Base-by-base conservation (phyloP, 768 basidiomycete genomes). In the Lentinula aciculospora region DNA sequence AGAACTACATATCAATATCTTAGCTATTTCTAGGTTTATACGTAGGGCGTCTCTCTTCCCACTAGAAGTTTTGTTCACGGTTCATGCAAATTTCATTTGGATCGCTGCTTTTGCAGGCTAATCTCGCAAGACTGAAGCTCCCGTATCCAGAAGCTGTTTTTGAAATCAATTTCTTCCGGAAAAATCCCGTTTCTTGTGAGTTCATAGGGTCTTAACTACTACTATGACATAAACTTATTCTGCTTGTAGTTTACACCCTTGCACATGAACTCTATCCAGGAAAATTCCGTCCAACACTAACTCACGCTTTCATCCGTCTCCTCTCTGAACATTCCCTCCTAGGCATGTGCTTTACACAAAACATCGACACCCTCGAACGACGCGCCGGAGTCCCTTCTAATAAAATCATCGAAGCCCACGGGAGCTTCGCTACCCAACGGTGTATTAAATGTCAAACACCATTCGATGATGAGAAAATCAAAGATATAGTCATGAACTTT, bases 71-170 rank as follows among this genome's bases (percentile, higher is more conserved):
- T 36, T 9, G 53, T 4, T 36, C 17, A 27, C 36, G 29, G 23
- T 45, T 15, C 37, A 37, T 13, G 1, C 13, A 13, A 27, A 46
- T 23, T 39, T 27, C 7, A 32, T 31, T 17, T 25, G 40, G 36
- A 44, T 46, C 15, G 42, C 44, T 58, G 19, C 17, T 21, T 7
- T 28, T 27, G 46, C 67, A 93, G 90, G 82, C 88, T 10, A 92
- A 93, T 66, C 78, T 92, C 31, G 83, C 85, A 27, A 77, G 84
- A 60, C 71, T 93, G 42, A 87, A 88, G 17, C 79, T 93, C 13
- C 94, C 94, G n/a, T 85, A 89, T 64, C 94, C 95, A 0, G 95
- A 98, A 65, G 95, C 95, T 0, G 94, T 98, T 29, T 98, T 98
- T 65, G 91, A 98, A 63, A 88, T 98, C 65, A 75, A 76, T 49